These are phyloP conservation scores for Aphanocladium album DNA, from an alignment of 2,329 filamentous ascomycete species.

Conservation along the genomic window DNA sequence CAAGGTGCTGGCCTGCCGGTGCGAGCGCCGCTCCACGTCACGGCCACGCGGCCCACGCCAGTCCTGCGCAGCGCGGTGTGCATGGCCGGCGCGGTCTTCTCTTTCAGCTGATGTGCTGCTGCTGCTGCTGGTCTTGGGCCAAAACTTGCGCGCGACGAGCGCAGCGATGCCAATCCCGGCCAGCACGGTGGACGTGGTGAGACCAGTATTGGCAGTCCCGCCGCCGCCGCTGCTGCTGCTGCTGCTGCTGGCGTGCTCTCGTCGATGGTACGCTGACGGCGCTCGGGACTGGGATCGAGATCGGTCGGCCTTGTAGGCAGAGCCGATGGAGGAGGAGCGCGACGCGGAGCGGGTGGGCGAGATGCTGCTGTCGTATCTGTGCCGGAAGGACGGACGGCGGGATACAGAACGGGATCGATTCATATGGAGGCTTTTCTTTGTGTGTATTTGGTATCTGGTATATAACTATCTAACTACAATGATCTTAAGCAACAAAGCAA, in stretches of 20 bases:
- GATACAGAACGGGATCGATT: constrained; percentile 12
- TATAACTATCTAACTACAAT: neutral
- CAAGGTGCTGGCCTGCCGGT: neutral
- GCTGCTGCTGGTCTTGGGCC: constrained; percentile 24
- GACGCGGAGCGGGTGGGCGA: constrained; percentile 6
- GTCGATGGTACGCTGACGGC: neutral
- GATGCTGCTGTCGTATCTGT: neutral
- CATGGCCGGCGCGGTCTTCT: neutral
- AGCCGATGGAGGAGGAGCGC: neutral
- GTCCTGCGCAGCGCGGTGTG: neutral
- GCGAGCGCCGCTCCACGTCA: neutral
- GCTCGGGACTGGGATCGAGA: neutral
- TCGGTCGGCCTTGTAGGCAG: neutral
- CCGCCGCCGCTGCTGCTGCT: neutral
- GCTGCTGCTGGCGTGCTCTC: neutral
- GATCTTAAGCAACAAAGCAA: neutral
- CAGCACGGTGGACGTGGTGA: constrained; percentile 25
- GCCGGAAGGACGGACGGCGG: neutral
- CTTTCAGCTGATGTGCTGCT: neutral
- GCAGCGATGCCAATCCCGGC: constrained; percentile 32
- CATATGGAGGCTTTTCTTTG: neutral
- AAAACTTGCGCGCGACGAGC: constrained; percentile 30
- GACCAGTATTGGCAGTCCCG: constrained; percentile 14
- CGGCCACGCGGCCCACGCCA: neutral
- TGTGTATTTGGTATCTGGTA: neutral